Percentiles rank a stretch among this genome's conserved stretches.
Conservation (phyloP, 78 protist species). For the Planoprotostelium fungivorum region DNA sequence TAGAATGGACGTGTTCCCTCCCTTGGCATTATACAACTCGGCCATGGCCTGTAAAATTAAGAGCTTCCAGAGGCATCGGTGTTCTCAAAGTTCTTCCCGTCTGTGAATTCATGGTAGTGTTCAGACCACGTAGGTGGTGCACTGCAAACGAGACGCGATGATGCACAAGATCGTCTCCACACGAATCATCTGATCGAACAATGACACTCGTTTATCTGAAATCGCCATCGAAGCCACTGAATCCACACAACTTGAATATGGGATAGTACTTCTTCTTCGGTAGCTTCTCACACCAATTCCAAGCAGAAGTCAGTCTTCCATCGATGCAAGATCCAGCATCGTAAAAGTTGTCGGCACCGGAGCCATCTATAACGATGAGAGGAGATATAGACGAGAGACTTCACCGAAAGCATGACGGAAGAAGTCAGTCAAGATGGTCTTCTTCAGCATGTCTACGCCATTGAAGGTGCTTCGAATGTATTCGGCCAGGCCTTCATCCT, state of each 20-base stretch:
- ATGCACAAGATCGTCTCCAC: no score
- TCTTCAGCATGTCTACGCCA: neutral
- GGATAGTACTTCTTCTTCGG: slow-evolving; percentile 73
- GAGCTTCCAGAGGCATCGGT: no score
- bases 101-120: no score
- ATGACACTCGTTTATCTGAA: slow-evolving; percentile 55
- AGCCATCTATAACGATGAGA: slow-evolving; percentile 25
- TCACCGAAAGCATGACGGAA: slow-evolving; percentile 91
- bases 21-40: no score
- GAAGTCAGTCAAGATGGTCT: slow-evolving; percentile 83
- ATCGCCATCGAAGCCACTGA: slow-evolving; percentile 85
- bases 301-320: slow-evolving; percentile 90
- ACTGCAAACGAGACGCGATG: no score
- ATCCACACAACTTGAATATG: slow-evolving; percentile 77
- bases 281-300: slow-evolving; percentile 91
- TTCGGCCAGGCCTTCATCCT: slow-evolving; percentile 5
- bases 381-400: neutral
- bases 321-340: slow-evolving; percentile 96
- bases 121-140: no score
- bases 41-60: no score
- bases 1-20: no score
- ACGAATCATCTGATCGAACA: no score
- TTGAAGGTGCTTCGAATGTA: slow-evolving; percentile 53
- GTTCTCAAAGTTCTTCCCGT: no score
- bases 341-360: slow-evolving; percentile 88